Base-by-base conservation (phyloP, 768 basidiomycete species). In the Russula brevipes region DNA sequence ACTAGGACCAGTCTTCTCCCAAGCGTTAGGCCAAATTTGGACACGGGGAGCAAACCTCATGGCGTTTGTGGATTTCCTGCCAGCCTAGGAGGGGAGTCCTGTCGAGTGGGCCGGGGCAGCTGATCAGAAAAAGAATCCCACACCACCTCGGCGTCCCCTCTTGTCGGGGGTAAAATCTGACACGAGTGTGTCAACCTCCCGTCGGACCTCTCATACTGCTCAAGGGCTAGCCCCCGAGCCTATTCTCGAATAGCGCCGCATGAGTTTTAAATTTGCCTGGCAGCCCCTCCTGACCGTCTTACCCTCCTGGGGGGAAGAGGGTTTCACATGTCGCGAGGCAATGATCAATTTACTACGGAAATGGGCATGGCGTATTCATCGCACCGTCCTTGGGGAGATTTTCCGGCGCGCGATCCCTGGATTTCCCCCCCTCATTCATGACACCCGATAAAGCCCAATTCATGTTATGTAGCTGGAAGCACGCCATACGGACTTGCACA, bases 321-420 rank as follows among this genome's bases (percentile, higher is more conserved):
- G 36, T 55, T 64, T 64, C 63, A 64, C 63, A 59, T 64, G 63
- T 50, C 31, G 19, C 53, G 24, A 49, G 52, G 63, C 45, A 36
- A 30, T 24, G 7, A 39, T 46, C 49, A 51, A 11, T 12, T 9
- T 17, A 10, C 17, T 51, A 64, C 47, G 50, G 47, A 59, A 59
- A 38, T 17, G 41, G 63, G 41, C 46, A 50, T 19, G 63, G 53
- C 47, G 47, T 24, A 49, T 42, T 50, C 46, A 31, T 44, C 58
- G 54, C 39, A 35, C 53, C 41, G 31, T 44, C 39, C 41, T 35
- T 24, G 31, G 30, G 24, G 24, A 24, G 1, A 24, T 24, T 24
- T 24, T 24, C 36, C n/a, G n/a, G n/a, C n/a, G n/a, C 50, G 51
- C 11, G 39, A 49, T 49, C 45, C 39, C 9, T 24, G 38, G 11